Base-by-base conservation (phyloP, 371 early-diverging fungal genomes). In the Mortierella sp. region DNA sequence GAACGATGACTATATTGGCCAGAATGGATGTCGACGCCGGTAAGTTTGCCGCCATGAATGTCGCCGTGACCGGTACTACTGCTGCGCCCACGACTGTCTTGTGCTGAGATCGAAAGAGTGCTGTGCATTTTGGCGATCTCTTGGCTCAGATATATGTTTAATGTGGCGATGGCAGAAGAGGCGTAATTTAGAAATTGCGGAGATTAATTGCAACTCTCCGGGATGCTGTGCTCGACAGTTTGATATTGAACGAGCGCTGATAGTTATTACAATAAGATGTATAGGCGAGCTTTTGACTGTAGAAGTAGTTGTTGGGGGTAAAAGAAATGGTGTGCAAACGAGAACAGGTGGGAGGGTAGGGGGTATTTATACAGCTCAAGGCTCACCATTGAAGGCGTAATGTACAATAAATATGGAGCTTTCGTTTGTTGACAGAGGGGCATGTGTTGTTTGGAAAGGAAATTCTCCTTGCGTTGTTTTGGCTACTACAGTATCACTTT, bases 41-140 rank as follows among this genome's bases (percentile, higher is more conserved):
- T 18, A 20, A 39, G 57, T 8, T 43, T 54, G 45, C 22, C 32
- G 45, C 51, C n/a, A 30, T 9, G 14, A 5, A 47, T 5, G 30
- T 47, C 32, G 5, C 32, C 35, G 5, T 22, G 30, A 1, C 28
- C 35, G 18, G 9, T 22, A 54, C 55, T 45, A 35, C 14, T 66
- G 40, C 28, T 58, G 22, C 28, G 24, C 18, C 66, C 55, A n/a
- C 65, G 39, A 30, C 35, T 40, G 55, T 54, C 65, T n/a, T 65
- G 65, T 32, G 40, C 54, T n/a, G 57, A 16, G 26, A 58, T 43
- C 4, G 55, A 43, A 18, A 43, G 28, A 24, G 43, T 45, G 66
- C 30, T 57, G 45, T 66, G 12, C 66, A 66, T 57, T 55, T 52
- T 24, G 24, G 62, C 1, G 57, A 20, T 47, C 49, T 18, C 49